A percentile compares a stretch with the other conserved stretches of the same genome.
These are phyloP conservation scores for Colletotrichum sp. DNA, from an alignment of 2,329 filamentous ascomycete genomes.

Conservation along the genomic window DNA sequence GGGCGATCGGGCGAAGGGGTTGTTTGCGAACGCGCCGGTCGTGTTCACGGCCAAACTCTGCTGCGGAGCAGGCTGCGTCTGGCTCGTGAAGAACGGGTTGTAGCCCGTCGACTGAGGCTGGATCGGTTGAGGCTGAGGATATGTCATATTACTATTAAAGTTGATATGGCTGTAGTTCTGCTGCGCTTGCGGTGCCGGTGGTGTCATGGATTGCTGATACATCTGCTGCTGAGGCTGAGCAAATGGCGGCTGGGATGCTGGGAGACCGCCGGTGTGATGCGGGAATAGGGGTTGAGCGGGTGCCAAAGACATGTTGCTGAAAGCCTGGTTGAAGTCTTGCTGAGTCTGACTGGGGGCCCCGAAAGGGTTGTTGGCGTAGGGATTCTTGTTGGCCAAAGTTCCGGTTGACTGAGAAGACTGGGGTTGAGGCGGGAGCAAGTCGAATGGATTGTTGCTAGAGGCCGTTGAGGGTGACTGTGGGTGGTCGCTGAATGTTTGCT, in stretches of 20 bases:
- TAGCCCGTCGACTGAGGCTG: constrained; percentile 48
- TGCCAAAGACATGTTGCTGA: constrained; percentile 77
- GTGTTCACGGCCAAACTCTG: constrained; percentile 48
- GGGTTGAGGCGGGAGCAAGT: constrained; percentile 59
- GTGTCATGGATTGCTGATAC: constrained; percentile 50
- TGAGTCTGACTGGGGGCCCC: constrained; percentile 53
- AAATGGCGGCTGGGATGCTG: constrained; percentile 40
- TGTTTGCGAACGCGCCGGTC: constrained; percentile 41
- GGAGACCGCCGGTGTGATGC: constrained; percentile 72
- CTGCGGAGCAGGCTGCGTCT: constrained; percentile 32
- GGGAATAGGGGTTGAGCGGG: constrained; percentile 70
- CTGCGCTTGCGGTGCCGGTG: constrained; percentile 45
- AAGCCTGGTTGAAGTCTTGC: constrained; percentile 66
- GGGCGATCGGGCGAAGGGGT: constrained; percentile 56
- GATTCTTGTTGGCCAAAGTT: constrained; percentile 62
- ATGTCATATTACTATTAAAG: constrained; percentile 50
- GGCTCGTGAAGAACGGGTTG: constrained; percentile 57
- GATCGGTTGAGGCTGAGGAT: constrained; percentile 38
- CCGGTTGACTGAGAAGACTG: constrained; percentile 72
- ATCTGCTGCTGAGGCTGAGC: constrained; percentile 36
- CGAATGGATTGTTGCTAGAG: constrained; percentile 75
- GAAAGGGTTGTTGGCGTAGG: constrained; percentile 75
- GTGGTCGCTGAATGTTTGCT: constrained; percentile 25
- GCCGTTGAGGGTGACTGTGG: constrained; percentile 43
- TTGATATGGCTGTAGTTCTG: constrained; percentile 43